Conservation (phyloP, 176 grass and related monocot genomes). For the Oryza glumipatula region DNA sequence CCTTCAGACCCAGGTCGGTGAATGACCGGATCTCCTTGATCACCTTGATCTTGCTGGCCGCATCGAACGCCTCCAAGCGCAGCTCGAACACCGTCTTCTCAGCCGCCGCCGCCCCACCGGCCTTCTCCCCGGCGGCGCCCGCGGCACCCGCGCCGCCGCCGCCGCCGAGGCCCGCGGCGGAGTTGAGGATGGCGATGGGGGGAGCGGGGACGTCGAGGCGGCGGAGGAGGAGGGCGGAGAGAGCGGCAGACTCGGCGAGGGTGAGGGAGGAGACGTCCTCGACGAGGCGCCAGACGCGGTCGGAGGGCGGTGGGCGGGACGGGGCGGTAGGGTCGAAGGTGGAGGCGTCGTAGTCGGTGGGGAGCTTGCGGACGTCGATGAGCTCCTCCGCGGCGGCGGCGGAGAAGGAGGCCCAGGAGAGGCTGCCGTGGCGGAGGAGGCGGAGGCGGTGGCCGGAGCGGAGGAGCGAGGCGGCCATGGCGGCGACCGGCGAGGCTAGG, state of each 20-base stretch:
- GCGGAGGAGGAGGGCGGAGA: constrained; percentile 64
- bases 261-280: constrained; percentile 81
- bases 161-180: constrained; percentile 58
- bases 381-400: constrained; percentile 43
- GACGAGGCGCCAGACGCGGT: constrained; percentile 96
- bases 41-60: constrained; percentile 96
- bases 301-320: constrained; percentile 60
- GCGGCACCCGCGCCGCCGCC: constrained; percentile 16
- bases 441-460: constrained; percentile 60
- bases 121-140: constrained; percentile 36
- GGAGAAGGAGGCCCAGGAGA: constrained; percentile 39
- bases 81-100: constrained; percentile 99
- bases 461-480: constrained; percentile 62
- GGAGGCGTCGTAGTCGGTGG: constrained; percentile 68
- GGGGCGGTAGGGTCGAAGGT: constrained; percentile 67
- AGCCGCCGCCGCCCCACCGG: constrained; percentile 51
- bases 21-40: constrained; percentile 95
- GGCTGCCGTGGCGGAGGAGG: constrained; percentile 2
- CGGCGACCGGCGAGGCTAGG: constrained; percentile 45
- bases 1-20: constrained; percentile 90
- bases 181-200: constrained; percentile 81
- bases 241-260: constrained; percentile 61
- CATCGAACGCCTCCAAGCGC: constrained; percentile 73
- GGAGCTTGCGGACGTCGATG: constrained; percentile 76
- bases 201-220: constrained; percentile 60